phyloP scores from a whole-genome alignment of 2,329 filamentous ascomycete species.

The Curvularia lunata region DNA sequence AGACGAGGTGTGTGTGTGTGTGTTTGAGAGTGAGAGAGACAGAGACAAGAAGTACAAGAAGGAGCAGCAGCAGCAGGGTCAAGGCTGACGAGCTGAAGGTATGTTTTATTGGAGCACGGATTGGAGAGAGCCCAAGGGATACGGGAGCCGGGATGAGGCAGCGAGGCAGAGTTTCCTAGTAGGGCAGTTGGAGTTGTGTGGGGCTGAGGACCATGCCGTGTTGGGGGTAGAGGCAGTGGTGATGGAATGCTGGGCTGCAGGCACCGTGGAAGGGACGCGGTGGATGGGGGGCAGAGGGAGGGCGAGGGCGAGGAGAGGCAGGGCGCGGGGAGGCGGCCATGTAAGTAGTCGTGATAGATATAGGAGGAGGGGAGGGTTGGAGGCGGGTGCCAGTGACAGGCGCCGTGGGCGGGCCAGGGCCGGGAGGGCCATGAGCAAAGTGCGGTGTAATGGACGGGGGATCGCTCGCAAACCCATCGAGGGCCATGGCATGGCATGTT shows the following conservation, averaged over 20 bases:
- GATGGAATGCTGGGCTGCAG: conserved; percentile 17
- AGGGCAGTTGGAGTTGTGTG: conserved; percentile 22
- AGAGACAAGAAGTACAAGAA: no score
- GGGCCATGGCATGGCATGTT: conserved; percentile 26
- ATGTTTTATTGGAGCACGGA: neutral
- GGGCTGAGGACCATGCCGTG: conserved; percentile 29
- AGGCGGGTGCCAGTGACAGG: conserved; percentile 22
- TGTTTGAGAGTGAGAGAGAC: neutral
- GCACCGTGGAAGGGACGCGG: conserved; percentile 7
- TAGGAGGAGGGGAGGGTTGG: conserved; percentile 11
- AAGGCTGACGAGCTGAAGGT: conserved; percentile 1
- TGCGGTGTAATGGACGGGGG: conserved; percentile 42
- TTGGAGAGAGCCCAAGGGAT: neutral
- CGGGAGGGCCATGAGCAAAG: conserved; percentile 15
- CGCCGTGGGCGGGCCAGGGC: conserved; percentile 31
- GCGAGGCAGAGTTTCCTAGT: conserved; percentile 14
- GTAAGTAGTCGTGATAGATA: neutral
- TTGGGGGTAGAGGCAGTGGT: conserved; percentile 1
- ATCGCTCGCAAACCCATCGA: conserved; percentile 41
- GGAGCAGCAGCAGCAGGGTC: no score
- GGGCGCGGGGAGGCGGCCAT: conserved; percentile 5
- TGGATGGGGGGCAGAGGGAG: conserved; percentile 6
- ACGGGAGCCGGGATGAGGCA: conserved; percentile 2
- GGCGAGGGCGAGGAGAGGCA: conserved; percentile 4
- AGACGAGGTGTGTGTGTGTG: neutral